A percentile compares a stretch with the other conserved stretches of the same genome.
phyloP scores from a whole-genome alignment of 176 grass and related monocot genomes.

The Poa pratensis region DNA sequence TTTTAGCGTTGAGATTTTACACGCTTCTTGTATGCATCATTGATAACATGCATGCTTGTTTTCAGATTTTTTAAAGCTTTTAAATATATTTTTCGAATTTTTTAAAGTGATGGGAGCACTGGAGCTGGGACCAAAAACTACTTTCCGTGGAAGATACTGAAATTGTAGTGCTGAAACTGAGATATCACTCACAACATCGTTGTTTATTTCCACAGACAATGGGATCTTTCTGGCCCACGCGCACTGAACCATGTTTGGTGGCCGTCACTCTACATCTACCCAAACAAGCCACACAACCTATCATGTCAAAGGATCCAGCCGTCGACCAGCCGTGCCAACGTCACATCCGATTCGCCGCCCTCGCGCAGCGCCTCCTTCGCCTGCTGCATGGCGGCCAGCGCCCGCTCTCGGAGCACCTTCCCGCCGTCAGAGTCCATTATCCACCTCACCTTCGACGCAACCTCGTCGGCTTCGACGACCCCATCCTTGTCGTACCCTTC shows the following conservation, averaged over 20 bases:
- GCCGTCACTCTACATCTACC: neutral
- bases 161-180: too few species aligned
- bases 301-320: neutral
- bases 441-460: conserved; percentile 14
- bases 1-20: too few species aligned
- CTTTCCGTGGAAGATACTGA: too few species aligned
- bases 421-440: conserved; percentile 7
- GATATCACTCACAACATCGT: too few species aligned
- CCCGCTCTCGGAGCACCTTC: neutral
- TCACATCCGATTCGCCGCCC: neutral
- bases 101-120: too few species aligned
- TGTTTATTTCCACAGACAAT: too few species aligned
- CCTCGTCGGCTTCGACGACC: neutral
- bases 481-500: conserved; percentile 7
- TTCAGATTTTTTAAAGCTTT: too few species aligned
- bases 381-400: neutral
- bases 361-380: neutral
- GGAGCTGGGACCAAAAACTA: too few species aligned
- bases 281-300: neutral
- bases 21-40: too few species aligned
- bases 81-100: too few species aligned
- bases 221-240: too few species aligned
- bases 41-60: too few species aligned
- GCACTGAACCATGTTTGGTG: neutral
- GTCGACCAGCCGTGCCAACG: neutral